Conservation (phyloP, 164 flowering plant species). For the Vitis rupestris region DNA sequence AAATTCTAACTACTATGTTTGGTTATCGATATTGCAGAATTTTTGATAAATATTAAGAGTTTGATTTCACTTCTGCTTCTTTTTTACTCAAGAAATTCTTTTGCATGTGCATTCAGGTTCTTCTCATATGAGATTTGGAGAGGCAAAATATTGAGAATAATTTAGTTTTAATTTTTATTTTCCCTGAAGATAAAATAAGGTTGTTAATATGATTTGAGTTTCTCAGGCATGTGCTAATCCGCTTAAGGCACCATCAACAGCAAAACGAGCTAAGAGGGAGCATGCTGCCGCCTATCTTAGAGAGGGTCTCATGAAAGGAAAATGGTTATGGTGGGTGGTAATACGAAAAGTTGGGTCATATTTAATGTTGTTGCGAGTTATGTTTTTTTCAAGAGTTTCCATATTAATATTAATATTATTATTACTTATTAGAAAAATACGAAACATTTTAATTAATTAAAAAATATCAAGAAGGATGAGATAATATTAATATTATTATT, state of each 20-base stretch:
- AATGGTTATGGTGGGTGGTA: conserved; percentile 79
- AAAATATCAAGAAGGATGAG: too few relatives aligned
- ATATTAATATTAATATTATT: too few relatives aligned
- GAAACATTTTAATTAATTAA: too few relatives aligned
- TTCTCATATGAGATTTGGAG: not conserved
- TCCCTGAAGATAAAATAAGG: not conserved
- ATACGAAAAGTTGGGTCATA: not conserved
- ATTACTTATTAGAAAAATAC: too few relatives aligned
- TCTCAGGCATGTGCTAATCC: conserved; percentile 60
- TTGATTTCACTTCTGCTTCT: too few relatives aligned
- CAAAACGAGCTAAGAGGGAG: conserved; percentile 68
- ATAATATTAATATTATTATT: too few relatives aligned
- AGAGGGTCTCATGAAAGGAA: conserved; percentile 72
- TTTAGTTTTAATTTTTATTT: not conserved
- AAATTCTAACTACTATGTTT: too few relatives aligned
- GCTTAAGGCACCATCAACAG: conserved; percentile 37
- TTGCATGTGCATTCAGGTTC: not conserved
- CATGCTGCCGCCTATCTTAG: conserved; percentile 48
- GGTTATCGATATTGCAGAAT: too few relatives aligned
- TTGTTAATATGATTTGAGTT: conserved; percentile 5
- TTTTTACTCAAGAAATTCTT: not conserved
- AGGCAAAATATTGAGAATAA: not conserved
- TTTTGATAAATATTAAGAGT: too few relatives aligned
- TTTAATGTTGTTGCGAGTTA: not conserved
- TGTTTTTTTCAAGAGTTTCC: not conserved